These are phyloP conservation scores for Penicillium frequentans DNA, from an alignment of 2,329 filamentous ascomycete species.

Conservation along the genomic window DNA sequence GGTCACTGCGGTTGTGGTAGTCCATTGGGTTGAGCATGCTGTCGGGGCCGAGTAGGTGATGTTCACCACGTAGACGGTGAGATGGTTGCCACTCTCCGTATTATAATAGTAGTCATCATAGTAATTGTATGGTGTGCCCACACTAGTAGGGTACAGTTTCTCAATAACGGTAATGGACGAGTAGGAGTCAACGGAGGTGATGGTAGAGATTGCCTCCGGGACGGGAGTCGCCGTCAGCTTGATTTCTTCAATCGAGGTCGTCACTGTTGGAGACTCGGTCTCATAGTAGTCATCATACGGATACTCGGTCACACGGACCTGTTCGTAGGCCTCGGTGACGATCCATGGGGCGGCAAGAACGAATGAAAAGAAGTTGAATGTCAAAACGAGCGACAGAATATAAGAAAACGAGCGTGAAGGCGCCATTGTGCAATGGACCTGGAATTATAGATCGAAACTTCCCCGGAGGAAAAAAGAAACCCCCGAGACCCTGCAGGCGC, in stretches of 20 bases:
- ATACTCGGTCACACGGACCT: conserved; percentile 10
- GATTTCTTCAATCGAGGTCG: conserved; percentile 21
- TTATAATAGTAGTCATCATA: conserved; percentile 1
- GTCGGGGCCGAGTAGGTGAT: conserved; percentile 30
- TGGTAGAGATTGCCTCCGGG: conserved; percentile 25
- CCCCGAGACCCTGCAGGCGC: background rate
- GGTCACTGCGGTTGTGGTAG: conserved; percentile 21
- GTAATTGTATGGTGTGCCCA: conserved; percentile 10
- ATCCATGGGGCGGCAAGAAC: conserved; percentile 31
- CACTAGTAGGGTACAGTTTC: conserved; percentile 28
- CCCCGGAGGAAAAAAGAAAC: background rate
- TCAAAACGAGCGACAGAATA: conserved; percentile 21
- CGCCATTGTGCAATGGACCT: conserved; percentile 15
- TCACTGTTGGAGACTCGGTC: conserved; percentile 1
- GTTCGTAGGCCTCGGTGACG: conserved; percentile 28
- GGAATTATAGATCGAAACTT: background rate
- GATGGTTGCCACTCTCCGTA: conserved; percentile 3
- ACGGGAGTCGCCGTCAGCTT: conserved; percentile 23
- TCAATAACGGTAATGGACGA: conserved; percentile 25
- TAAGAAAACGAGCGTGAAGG: conserved; percentile 25
- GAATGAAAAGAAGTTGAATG: conserved; percentile 11
- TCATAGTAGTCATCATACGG: conserved; percentile 7
- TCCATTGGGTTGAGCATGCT: conserved; percentile 29
- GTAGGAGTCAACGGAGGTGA: conserved; percentile 17
- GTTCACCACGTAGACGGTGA: conserved; percentile 28